Evolutionary conservation across 768 basidiomycete genomes (phyloP).

Genomic region (Tephrocybe sp.): DNA sequence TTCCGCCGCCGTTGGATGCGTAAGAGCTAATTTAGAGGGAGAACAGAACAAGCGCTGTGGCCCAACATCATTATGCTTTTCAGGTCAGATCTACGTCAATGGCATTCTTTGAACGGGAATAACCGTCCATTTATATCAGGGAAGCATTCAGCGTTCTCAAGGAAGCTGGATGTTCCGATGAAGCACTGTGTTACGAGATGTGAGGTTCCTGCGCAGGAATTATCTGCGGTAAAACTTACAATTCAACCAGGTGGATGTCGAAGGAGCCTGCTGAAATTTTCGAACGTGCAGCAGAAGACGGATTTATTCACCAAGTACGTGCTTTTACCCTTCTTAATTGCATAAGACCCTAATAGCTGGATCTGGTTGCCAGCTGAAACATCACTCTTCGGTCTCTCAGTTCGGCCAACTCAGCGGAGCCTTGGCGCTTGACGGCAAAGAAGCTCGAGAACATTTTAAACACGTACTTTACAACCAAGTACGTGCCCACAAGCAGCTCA

Average conservation of each 20-base stretch:
- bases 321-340: background rate
- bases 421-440: conserved; percentile 52
- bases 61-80: conserved; percentile 67
- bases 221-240: background rate
- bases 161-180: conserved; percentile 65
- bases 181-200: conserved; percentile 69
- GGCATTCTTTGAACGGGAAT: background rate
- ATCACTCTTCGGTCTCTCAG: conserved; percentile 62
- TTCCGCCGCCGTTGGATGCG: background rate
- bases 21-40: background rate
- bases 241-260: conserved; percentile 58
- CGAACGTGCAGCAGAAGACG: conserved; percentile 66
- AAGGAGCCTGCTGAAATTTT: conserved; percentile 72
- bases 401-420: conserved; percentile 62
- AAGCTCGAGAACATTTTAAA: conserved; percentile 51
- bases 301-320: conserved; percentile 56
- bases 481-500: conserved; percentile 1
- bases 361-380: conserved; percentile 45
- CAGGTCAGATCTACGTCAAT: conserved; percentile 30
- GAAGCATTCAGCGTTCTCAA: conserved; percentile 63
- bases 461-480: conserved; percentile 60
- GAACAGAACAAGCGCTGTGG: conserved; percentile 61
- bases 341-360: background rate
- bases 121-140: conserved; percentile 26
- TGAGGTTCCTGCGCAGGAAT: conserved; percentile 20